Conservation (phyloP, 164 flowering plant species). For the Houttuynia cordata region DNA sequence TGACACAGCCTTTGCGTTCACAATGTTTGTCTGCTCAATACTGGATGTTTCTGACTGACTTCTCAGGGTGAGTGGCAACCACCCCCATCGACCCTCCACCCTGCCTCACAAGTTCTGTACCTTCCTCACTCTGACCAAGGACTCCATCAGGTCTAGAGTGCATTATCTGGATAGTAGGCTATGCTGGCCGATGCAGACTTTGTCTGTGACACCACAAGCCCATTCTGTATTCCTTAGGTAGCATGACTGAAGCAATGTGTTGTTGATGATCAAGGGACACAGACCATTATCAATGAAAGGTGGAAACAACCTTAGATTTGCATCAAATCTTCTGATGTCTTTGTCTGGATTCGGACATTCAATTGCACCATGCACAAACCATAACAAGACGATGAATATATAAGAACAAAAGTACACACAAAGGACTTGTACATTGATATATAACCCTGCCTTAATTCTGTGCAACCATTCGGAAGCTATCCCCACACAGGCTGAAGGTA, state of each 20-base stretch:
- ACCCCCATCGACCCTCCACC: no score
- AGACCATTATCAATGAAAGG: constrained; percentile 95
- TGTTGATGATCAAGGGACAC: constrained; percentile 86
- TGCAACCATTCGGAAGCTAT: constrained; percentile 70
- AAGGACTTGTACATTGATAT: neutral
- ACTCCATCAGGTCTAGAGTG: no score
- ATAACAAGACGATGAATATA: constrained; percentile 1
- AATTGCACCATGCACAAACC: constrained; percentile 64
- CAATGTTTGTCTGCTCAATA: no score
- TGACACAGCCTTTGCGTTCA: no score
- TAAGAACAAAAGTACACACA: neutral
- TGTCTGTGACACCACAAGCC: constrained; percentile 99
- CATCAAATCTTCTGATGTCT: constrained; percentile 95
- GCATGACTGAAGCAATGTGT: constrained; percentile 95
- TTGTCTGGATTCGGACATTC: constrained; percentile 94
- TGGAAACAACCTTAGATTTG: constrained; percentile 83
- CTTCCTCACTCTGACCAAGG: no score
- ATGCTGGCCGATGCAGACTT: no score
- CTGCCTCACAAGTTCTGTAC: no score
- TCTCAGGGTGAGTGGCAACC: no score
- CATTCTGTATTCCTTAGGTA: constrained; percentile 94
- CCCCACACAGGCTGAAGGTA: constrained; percentile 88
- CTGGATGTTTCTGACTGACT: no score
- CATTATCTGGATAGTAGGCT: no score
- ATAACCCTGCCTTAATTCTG: constrained; percentile 68